Percentiles rank a stretch among this genome's conserved stretches.
phyloP scores from a whole-genome alignment of 306 rosid species.

The Glycine tomentella region DNA sequence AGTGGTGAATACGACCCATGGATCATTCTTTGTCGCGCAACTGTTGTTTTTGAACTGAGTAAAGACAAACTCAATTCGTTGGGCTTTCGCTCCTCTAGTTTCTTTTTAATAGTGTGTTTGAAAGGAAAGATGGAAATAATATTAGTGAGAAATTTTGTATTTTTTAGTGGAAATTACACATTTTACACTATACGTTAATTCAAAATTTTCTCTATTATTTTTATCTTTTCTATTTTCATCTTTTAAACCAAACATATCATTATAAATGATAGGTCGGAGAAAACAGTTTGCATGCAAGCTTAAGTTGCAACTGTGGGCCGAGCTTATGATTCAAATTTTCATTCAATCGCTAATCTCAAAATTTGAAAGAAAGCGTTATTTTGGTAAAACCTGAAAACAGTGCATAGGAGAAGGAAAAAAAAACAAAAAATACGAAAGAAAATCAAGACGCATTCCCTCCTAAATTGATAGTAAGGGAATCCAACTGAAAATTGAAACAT shows the following conservation, averaged over 20 bases:
- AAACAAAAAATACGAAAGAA: background rate
- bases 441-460: slow-evolving; percentile 25
- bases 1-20: background rate
- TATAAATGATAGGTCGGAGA: too few species aligned
- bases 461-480: slow-evolving; percentile 44
- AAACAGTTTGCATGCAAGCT: background rate
- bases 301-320: background rate
- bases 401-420: background rate
- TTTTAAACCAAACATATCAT: too few species aligned
- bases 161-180: too few species aligned
- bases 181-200: too few species aligned
- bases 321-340: slow-evolving; percentile 18
- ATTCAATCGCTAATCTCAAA: slow-evolving; percentile 38
- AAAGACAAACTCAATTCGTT: background rate
- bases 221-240: too few species aligned
- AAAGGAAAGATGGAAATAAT: too few species aligned
- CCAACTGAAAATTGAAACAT: slow-evolving; percentile 24
- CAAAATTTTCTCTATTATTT: too few species aligned
- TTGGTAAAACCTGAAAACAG: slow-evolving; percentile 40
- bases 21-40: background rate
- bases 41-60: background rate
- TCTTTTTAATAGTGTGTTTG: background rate
- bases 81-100: background rate
- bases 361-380: slow-evolving; percentile 42
- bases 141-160: too few species aligned